phyloP scores from a whole-genome alignment of 176 grass and related monocot species.

The Oryza officinalis region DNA sequence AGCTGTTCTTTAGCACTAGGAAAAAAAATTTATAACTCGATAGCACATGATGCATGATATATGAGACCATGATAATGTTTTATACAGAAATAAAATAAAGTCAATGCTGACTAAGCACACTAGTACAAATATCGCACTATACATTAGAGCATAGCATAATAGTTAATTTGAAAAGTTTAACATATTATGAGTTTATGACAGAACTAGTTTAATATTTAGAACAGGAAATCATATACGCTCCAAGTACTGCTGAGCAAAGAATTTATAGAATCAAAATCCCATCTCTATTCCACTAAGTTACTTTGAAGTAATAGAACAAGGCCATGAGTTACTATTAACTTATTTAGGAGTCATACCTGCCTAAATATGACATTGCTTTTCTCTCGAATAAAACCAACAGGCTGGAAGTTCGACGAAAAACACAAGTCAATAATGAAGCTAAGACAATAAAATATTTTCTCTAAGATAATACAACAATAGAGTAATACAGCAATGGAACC shows the following conservation, averaged over 20 bases:
- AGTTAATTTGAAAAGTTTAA: conserved; percentile 10
- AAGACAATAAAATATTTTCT: background rate
- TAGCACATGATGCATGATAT: conserved; percentile 14
- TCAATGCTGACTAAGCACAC: conserved; percentile 7
- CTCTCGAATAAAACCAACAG: conserved; percentile 82
- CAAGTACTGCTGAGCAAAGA: background rate
- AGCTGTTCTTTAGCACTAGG: background rate
- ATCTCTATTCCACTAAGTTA: background rate
- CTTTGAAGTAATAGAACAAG: background rate
- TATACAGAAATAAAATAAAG: background rate
- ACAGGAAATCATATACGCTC: background rate
- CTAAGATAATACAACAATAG: background rate
- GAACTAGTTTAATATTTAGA: background rate
- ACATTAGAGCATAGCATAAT: conserved; percentile 1
- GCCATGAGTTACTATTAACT: background rate
- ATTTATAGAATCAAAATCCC: background rate
- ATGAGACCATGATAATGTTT: conserved; percentile 12
- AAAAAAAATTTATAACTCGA: background rate
- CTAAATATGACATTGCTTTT: conserved; percentile 90
- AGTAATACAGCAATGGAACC: background rate
- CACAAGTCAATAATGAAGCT: conserved; percentile 36
- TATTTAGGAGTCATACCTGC: conserved; percentile 61
- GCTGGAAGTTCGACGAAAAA: conserved; percentile 60
- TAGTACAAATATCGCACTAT: background rate
- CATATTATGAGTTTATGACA: background rate